Conservation (phyloP, 1,284 basidiomycete genomes). For the Pterulicium gracile region DNA sequence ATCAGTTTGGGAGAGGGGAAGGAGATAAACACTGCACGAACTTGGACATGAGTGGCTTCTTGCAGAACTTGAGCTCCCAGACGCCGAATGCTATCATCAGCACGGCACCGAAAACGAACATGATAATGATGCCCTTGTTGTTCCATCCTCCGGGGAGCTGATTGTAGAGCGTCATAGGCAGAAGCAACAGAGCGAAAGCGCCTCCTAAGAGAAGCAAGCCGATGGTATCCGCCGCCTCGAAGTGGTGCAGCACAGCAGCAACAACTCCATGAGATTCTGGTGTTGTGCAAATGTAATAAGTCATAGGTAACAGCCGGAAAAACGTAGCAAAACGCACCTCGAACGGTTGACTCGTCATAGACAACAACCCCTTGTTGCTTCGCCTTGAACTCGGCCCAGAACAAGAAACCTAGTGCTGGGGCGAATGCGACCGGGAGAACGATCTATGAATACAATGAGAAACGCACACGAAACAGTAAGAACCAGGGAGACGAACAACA, state of each 20-base stretch:
- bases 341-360: not conserved
- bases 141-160: constrained; percentile 9
- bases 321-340: too few relatives aligned
- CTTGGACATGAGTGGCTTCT: constrained; percentile 5
- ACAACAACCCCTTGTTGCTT: constrained; percentile 2
- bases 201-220: constrained; percentile 6
- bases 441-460: not conserved
- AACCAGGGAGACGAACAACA: constrained; percentile 9
- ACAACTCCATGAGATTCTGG: constrained; percentile 7
- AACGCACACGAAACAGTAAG: constrained; percentile 15
- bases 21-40: not conserved
- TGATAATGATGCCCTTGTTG: constrained; percentile 9
- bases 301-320: too few relatives aligned
- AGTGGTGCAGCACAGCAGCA: too few relatives aligned
- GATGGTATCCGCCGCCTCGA: constrained; percentile 5
- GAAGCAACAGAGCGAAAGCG: constrained; percentile 8
- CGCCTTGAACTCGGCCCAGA: constrained; percentile 10
- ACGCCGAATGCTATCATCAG: constrained; percentile 9
- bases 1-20: not conserved
- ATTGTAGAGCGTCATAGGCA: constrained; percentile 10
- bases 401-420: constrained; percentile 10
- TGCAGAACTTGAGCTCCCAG: constrained; percentile 9
- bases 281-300: too few relatives aligned
- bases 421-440: constrained; percentile 13
- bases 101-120: constrained; percentile 9